phyloP scores from a whole-genome alignment of 164 flowering plant genomes.

The Vitis cinerea region DNA sequence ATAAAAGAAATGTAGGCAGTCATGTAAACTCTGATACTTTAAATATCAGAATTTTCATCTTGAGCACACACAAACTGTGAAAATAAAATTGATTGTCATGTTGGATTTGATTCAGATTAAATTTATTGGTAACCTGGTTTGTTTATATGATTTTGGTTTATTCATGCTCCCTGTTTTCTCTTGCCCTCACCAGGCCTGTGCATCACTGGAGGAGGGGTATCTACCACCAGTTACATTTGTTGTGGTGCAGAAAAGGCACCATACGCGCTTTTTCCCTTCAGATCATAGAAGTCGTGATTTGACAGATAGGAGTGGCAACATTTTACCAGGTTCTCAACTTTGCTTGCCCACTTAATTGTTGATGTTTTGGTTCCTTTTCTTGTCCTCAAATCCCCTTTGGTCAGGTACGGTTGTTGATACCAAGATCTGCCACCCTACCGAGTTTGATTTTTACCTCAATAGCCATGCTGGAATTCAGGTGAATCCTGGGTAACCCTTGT shows the following conservation, averaged over 20 bases:
- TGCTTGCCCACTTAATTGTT: not conserved
- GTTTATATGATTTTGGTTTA: too few species aligned
- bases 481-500: not conserved
- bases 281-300: conserved; percentile 27
- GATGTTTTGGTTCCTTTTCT: not conserved
- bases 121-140: not conserved
- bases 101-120: too few species aligned
- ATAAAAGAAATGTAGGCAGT: too few species aligned
- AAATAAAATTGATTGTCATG: too few species aligned
- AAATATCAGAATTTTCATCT: too few species aligned
- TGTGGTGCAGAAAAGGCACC: conserved; percentile 87
- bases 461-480: conserved; percentile 98
- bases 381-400: not conserved
- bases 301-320: conserved; percentile 79
- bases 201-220: conserved; percentile 60
- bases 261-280: conserved; percentile 71
- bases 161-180: not conserved
- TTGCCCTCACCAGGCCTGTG: conserved; percentile 57
- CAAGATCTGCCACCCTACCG: conserved; percentile 77
- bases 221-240: conserved; percentile 77
- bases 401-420: conserved; percentile 92
- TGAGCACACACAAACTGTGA: too few species aligned
- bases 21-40: too few species aligned
- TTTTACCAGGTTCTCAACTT: conserved; percentile 59
- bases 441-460: conserved; percentile 87